These are phyloP conservation scores for Bruguiera hainesii DNA, from an alignment of 441 rosid species.

Conservation along the genomic window DNA sequence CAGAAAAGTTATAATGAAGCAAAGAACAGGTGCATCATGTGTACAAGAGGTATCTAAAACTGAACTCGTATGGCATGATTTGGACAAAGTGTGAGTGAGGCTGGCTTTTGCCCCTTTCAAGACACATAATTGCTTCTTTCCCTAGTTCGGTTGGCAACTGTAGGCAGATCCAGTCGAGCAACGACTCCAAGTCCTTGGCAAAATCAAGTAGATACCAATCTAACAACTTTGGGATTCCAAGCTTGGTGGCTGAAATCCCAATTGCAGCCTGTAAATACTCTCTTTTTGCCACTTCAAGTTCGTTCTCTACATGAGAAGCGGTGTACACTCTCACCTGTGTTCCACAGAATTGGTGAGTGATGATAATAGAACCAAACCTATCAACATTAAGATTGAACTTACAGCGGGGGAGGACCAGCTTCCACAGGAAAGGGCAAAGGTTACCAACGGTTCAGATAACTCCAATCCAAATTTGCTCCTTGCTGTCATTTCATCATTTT, in stretches of 20 bases:
- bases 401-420: slow-evolving; percentile 98
- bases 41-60: slow-evolving; percentile 67
- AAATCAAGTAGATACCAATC: slow-evolving; percentile 86
- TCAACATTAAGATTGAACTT: slow-evolving; percentile 33
- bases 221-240: slow-evolving; percentile 68
- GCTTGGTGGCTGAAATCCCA: slow-evolving; percentile 48
- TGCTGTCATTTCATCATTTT: slow-evolving; percentile 53
- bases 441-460: slow-evolving; percentile 75
- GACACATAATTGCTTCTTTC: slow-evolving; percentile 62
- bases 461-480: slow-evolving; percentile 67
- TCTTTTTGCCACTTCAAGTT: slow-evolving; percentile 66
- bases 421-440: slow-evolving; percentile 85
- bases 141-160: slow-evolving; percentile 71
- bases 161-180: slow-evolving; percentile 85
- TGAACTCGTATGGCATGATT: slow-evolving; percentile 64
- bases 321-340: slow-evolving; percentile 77
- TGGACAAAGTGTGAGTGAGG: slow-evolving; percentile 45
- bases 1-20: slow-evolving; percentile 4
- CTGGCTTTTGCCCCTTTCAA: slow-evolving; percentile 49
- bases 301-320: slow-evolving; percentile 57
- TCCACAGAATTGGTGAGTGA: slow-evolving; percentile 16
- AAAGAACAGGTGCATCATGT: slow-evolving; percentile 16
- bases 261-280: slow-evolving; percentile 81
- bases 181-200: slow-evolving; percentile 75
- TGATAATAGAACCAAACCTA: slow-evolving; percentile 1